These are phyloP conservation scores for Kalmusia sp. DNA, from an alignment of 2,329 filamentous ascomycete species.

Conservation along the genomic window DNA sequence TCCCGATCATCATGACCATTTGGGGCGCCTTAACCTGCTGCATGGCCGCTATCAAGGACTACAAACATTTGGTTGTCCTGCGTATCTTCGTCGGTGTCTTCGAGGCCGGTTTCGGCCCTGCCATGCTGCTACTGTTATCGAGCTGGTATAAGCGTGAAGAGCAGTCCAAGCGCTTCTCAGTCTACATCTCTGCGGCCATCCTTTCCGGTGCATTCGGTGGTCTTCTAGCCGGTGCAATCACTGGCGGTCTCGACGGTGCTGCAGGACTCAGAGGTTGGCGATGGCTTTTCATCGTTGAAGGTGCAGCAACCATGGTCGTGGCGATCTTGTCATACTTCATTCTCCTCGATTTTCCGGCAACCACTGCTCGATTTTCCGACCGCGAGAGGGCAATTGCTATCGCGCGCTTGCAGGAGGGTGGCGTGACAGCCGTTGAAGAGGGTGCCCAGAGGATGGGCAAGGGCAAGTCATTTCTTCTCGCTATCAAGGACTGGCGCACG, in stretches of 20 bases:
- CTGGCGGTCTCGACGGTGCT: constrained; percentile 54
- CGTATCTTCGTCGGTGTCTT: constrained; percentile 63
- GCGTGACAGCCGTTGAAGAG: constrained; percentile 44
- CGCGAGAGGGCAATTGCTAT: constrained; percentile 54
- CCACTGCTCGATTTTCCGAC: constrained; percentile 50
- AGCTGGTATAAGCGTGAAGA: constrained; percentile 68
- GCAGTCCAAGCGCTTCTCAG: constrained; percentile 62
- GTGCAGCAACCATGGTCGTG: constrained; percentile 54
- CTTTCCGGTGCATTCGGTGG: constrained; percentile 63
- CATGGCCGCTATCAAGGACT: constrained; percentile 59
- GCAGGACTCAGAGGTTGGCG: constrained; percentile 58
- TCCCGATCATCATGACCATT: constrained; percentile 59
- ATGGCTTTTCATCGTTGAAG: constrained; percentile 59
- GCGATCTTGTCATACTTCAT: constrained; percentile 54
- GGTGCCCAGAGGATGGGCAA: constrained; percentile 44
- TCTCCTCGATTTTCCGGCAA: constrained; percentile 59
- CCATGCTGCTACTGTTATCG: constrained; percentile 61
- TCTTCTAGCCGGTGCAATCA: constrained; percentile 58
- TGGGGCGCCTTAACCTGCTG: constrained; percentile 61
- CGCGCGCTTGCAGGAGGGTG: constrained; percentile 53
- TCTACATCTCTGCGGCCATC: constrained; percentile 66
- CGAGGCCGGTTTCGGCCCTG: constrained; percentile 63
- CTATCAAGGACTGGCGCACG: constrained; percentile 55
- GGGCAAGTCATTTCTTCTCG: constrained; percentile 46
- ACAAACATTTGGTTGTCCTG: constrained; percentile 57